Evolutionary conservation across 768 basidiomycete species (phyloP).

Genomic region (Mrakia frigida): DNA sequence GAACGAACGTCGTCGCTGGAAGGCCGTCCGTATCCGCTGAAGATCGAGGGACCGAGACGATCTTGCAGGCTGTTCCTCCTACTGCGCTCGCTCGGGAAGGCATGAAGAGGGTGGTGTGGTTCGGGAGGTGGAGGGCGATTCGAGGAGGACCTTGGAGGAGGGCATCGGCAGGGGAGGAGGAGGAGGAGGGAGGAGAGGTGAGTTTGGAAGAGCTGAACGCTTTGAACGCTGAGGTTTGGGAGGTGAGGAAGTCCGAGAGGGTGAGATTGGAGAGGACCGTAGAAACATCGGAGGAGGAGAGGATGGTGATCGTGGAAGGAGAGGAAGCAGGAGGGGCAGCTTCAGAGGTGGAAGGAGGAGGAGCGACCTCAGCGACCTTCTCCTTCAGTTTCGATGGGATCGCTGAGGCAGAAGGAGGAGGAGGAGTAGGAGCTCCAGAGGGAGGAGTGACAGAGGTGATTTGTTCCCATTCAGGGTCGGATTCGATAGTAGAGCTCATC

Average conservation of each 20-base stretch:
- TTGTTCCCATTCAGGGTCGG: not conserved
- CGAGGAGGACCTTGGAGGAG: constrained; percentile 21
- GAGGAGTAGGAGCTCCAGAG: not conserved
- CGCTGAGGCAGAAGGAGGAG: not conserved
- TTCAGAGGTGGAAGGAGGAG: not conserved
- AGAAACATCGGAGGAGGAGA: constrained; percentile 18
- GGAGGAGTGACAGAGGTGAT: not conserved
- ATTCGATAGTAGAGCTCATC: not conserved
- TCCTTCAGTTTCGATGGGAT: not conserved
- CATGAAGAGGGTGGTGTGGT: constrained; percentile 73
- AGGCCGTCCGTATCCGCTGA: constrained; percentile 54
- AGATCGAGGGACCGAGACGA: constrained; percentile 65
- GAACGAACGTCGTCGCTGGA: constrained; percentile 67
- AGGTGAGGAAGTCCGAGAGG: constrained; percentile 24
- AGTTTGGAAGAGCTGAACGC: not conserved
- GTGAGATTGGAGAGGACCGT: not conserved
- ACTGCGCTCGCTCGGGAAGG: constrained; percentile 57
- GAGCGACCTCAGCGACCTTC: not conserved
- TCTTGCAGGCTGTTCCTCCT: constrained; percentile 63
- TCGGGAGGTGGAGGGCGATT: constrained; percentile 7
- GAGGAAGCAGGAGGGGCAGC: not conserved
- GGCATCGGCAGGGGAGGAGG: not conserved
- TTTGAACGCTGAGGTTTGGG: constrained; percentile 17
- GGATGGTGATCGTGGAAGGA: constrained; percentile 14
- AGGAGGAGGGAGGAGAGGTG: not conserved